Base-by-base conservation (phyloP, 176 grass and related monocot genomes). In the Puya raimondii region DNA sequence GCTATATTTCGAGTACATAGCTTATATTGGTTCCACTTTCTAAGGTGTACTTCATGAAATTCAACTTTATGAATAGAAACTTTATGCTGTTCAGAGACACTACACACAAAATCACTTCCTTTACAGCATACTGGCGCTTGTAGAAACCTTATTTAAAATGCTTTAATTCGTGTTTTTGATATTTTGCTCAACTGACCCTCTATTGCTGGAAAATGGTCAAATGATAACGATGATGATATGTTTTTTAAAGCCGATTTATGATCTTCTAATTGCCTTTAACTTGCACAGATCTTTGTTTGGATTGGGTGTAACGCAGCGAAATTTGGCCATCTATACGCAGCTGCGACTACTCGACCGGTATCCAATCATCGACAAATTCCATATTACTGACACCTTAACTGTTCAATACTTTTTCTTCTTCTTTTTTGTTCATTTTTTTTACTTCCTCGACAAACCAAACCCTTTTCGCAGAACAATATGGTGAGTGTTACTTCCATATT, bases 301-400 rank as follows among this genome's bases (percentile, higher is more conserved):
- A 66, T 99, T 57, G 94, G 94, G 64, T 99, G 89, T 69, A 99
- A 90, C 64, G 72, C 89, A 56, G 69, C 82, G 15, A 99, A 88
- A 50, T 89, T 93, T 72, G 86, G 94, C 12, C 82, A 93, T 81
- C 70, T 99, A 68, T 93, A 99, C 72, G 94, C 94, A 70, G 89
- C 94, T 72, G 89, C 94, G 67, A 81, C 75, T 25, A 90, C 89
- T 84, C 51, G 84, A 42, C 84, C 77, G 64, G 89, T 97, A 90
- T 74, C 18, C n/a, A 18, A 18, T 20, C 65, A 5, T 52, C 10
- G 2, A 33, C 66, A 8, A 54, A 8, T 66, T 68, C 9, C 16
- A 61, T 61, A 20, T 20, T 1, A 61, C 7, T 11, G 56, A 42
- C 17, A 18, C 17, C 10, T 61, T 18, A 10, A 18, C 21, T 61